Base-by-base conservation (phyloP, 2,329 filamentous ascomycete species). In the Paraconiothyrium brasiliense region DNA sequence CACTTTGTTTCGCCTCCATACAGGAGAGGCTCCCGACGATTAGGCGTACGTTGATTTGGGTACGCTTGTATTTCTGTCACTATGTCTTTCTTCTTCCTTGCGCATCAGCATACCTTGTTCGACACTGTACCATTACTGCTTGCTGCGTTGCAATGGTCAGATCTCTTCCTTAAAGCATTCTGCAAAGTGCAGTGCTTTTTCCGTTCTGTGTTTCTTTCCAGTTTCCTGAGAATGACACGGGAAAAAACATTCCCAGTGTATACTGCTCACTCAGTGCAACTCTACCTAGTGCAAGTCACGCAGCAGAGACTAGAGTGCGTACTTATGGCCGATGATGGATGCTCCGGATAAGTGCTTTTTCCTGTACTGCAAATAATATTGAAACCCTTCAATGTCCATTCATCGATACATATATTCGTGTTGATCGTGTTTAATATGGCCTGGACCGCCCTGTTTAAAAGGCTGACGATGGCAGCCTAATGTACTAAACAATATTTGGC, bases 361-460 rank as follows among this genome's bases (percentile, higher is more conserved):
- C 49, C 27, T 64, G 59, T 67, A 65, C 60, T 66, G 65, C 61
- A 55, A 69, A 66, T 67, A 66, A 66, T 61, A 67, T 62, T 46
- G 47, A 58, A 65, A 69, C 55, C 55, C 57, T 57, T 39, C 43
- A 56, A 16, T 44, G 6, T 24, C 9, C 24, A n/a, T 44, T 27
- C 24, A 34, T 50, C 16, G 9, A 1, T 34, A 22, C 35, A 22
- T 22, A 34, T 32, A 27, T 55, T 20, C 34, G 39, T 55, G 52
- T 22, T 44, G 8, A 3, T 30, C 22, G 32, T 11, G 13, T 35
- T 37, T 44, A 22, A 14, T 54, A 22, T 41, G 16, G 20, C 32
- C 32, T 34, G 32, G 49, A 6, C 11, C 37, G 22, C 51, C 24
- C 14, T 20, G 30, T n/a, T n/a, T n/a, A 46, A 27, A 20, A 44